Base-by-base conservation (phyloP, 495 filamentous ascomycete species). In the Penicillium pancosmium region DNA sequence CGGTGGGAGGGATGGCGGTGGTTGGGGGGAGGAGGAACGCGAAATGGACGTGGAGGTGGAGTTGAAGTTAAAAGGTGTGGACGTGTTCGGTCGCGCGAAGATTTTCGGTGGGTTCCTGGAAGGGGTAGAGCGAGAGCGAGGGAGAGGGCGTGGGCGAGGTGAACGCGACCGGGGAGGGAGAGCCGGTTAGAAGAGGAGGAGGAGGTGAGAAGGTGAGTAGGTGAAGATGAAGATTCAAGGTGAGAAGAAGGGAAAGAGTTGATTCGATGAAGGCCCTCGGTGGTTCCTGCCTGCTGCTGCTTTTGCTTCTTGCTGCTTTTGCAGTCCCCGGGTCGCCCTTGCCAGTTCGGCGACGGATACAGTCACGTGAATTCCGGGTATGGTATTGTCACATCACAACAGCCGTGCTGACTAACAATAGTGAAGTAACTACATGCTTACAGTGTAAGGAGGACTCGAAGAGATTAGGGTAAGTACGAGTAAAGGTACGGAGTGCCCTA, bases 1-100 rank as follows among this genome's bases (percentile, higher is more conserved):
- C 73, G 71, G 62, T 80, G 74, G 55, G 56, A 44, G 52, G 36
- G 12, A 43, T 36, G 18, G 56, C 38, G 55, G 62, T 54, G 52
- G 55, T 31, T 50, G 43, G 50, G 36, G 50, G 50, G 34, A 16
- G 31, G 53, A 15, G 31, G 48, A 21, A 8, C 27, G 48, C 57
- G 36, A 31, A 59, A 25, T 7, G 49, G 46, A 56, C 38, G 59
- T 53, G 56, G 52, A 56, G 36, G 15, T 44, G 16, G 41, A 43
- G 40, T 12, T 38, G 35, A 8, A 18, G 19, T 21, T 21, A 21
- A 12, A 12, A 13, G 40, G 1, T 12, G 53, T 54, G 23, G 46
- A 48, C 46, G 44, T 56, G 57, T 57, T 59, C 47, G 58, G 49
- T 46, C 41, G 55, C 52, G 56, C 52, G 56, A 57, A 53, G 58